Base-by-base conservation (phyloP, 2,329 filamentous ascomycete genomes). In the Phyllosticta capitalensis region DNA sequence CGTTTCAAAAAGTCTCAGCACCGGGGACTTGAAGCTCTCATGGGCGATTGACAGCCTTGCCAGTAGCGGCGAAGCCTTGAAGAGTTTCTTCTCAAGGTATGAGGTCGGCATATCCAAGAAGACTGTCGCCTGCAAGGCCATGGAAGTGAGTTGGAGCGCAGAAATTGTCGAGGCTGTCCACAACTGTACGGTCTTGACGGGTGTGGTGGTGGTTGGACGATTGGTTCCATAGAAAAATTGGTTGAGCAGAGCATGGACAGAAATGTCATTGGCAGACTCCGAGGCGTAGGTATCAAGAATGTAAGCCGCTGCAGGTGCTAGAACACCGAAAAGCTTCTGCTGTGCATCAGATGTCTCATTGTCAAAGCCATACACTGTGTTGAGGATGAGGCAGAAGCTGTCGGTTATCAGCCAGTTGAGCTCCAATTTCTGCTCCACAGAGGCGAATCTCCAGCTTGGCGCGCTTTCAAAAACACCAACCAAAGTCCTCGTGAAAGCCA, bases 381-480 rank as follows among this genome's bases (percentile, higher is more conserved):
- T 77, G 21, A 96, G 75, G 28, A 95, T 79, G 52, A 83, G 85
- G 63, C 87, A 81, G 68, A 96, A 86, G 14, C 87, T 81, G 5
- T 80, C 80, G 24, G 89, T 81, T 24, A 96, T 83, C 50, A 80
- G 79, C 19, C 81, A 79, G 61, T 89, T 83, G 54, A 96, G 81
- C 59, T 85, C 78, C 55, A 85, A 82, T 51, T 87, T 84, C 64
- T 92, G 86, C 24, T 85, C 77, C 10, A 84, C 79, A 1, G 82
- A 80, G 6, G 82, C 79, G 69, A 95, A 96, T 65, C 86, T 87
- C 94, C 92, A 99, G 5, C 86, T 90, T 28, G 85, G 83, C 45
- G 88, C 89, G 71, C 88, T 94, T 74, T 95, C 91, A 65, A 95
- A 87, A 6, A 95, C 83, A 67, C 95, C 91, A 22, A 95, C 81